Evolutionary conservation across 1,284 basidiomycete genomes (phyloP).

Genomic region (Cutaneotrichosporon cyanovorans): DNA sequence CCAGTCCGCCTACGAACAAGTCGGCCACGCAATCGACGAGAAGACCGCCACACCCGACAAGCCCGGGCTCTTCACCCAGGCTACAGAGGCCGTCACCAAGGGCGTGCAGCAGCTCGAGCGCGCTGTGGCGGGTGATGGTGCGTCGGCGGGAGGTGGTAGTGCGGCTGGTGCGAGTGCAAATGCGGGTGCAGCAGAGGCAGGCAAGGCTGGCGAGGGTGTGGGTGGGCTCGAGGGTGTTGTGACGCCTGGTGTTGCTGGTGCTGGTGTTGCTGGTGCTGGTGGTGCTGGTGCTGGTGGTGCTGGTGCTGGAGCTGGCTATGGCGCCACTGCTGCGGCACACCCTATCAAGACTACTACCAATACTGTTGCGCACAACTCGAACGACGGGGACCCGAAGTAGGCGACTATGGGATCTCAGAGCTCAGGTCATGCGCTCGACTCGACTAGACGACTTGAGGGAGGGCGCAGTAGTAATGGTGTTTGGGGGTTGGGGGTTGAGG

Average conservation of each 20-base stretch:
- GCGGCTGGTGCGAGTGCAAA: no score
- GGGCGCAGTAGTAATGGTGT: no score
- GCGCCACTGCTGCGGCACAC: not conserved
- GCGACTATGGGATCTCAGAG: no score
- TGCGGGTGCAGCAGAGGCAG: no score
- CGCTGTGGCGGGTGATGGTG: not conserved
- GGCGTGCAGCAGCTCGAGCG: slow-evolving; percentile 27
- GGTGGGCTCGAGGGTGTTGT: not conserved
- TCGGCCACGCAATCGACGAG: slow-evolving; percentile 38
- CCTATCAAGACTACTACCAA: slow-evolving; percentile 37
- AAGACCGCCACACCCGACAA: slow-evolving; percentile 38
- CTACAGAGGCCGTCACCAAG: slow-evolving; percentile 28
- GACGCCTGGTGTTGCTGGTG: not conserved
- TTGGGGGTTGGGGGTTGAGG: no score
- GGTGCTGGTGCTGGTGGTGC: slow-evolving; percentile 1
- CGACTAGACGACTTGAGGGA: no score
- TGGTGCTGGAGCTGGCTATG: slow-evolving; percentile 1
- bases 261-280: not conserved
- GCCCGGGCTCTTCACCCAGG: slow-evolving; percentile 40
- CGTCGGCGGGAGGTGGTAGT: not conserved
- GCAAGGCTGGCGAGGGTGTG: no score
- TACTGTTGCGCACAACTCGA: slow-evolving; percentile 26
- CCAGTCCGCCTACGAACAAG: slow-evolving; percentile 32
- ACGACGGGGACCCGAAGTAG: slow-evolving; percentile 2
- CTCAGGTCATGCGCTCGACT: no score